Evolutionary conservation across 495 filamentous ascomycete species (phyloP).

Genomic region (Saxispiralis lemnorum): DNA sequence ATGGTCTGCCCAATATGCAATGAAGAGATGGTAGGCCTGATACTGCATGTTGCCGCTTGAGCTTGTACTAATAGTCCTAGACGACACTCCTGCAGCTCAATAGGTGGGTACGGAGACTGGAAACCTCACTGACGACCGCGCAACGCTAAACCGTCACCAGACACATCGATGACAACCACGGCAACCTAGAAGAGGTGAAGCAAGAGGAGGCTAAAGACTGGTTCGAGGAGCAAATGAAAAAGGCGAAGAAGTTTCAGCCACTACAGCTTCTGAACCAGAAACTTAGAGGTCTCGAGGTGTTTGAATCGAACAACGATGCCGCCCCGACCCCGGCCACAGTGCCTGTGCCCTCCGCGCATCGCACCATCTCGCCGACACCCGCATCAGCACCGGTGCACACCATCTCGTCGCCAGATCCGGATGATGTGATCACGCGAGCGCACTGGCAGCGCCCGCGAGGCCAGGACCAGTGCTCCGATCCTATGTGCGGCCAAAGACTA

Average conservation of each 20-base stretch:
- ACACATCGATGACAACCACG: conserved; percentile 86
- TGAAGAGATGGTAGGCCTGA: conserved; percentile 67
- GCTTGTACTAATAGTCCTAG: conserved; percentile 26
- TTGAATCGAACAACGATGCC: conserved; percentile 69
- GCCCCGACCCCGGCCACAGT: conserved; percentile 7
- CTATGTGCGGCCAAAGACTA: conserved; percentile 61
- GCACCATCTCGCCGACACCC: conserved; percentile 15
- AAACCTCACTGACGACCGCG: neutral
- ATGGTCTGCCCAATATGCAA: conserved; percentile 89
- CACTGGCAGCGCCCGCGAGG: conserved; percentile 70
- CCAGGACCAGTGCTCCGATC: conserved; percentile 74
- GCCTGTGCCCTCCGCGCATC: conserved; percentile 7
- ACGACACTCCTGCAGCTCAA: conserved; percentile 85
- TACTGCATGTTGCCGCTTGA: neutral
- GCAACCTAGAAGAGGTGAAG: conserved; percentile 78
- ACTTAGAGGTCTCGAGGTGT: conserved; percentile 89
- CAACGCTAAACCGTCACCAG: conserved; percentile 27
- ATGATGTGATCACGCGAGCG: conserved; percentile 67
- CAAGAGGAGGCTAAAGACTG: conserved; percentile 97
- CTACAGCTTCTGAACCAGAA: conserved; percentile 86
- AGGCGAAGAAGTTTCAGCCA: conserved; percentile 90
- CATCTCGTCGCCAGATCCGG: conserved; percentile 46
- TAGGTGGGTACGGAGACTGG: conserved; percentile 33
- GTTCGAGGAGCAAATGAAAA: conserved; percentile 91
- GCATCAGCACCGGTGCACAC: conserved; percentile 17